These are phyloP conservation scores for Aspergillus novoparasiticus DNA, from an alignment of 2,329 filamentous ascomycete species.

Conservation along the genomic window DNA sequence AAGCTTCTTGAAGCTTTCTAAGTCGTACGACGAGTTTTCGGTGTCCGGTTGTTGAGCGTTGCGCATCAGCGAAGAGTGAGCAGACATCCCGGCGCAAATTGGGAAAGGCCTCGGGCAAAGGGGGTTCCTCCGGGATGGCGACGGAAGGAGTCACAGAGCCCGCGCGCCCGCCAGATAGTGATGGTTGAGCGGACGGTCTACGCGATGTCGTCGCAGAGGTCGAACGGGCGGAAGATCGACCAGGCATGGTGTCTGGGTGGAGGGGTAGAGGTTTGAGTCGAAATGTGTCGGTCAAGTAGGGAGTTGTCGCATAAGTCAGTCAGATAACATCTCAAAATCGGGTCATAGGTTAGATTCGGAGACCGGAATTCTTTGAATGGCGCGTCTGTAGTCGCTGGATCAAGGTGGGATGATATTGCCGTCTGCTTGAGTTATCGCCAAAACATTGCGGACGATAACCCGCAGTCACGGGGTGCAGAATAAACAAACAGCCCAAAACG, in stretches of 20 bases:
- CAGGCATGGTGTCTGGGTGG: conserved; percentile 39
- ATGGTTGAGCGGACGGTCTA: conserved; percentile 63
- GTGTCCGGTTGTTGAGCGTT: conserved; percentile 86
- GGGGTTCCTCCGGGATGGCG: conserved; percentile 65
- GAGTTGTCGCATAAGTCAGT: conserved; percentile 1
- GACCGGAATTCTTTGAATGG: not conserved
- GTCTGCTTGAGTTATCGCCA: conserved; percentile 6
- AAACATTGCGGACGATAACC: conserved; percentile 11
- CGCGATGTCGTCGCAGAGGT: conserved; percentile 38
- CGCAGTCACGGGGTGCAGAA: conserved; percentile 27
- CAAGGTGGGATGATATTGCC: not conserved
- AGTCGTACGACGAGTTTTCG: conserved; percentile 85
- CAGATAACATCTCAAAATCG: conserved; percentile 17
- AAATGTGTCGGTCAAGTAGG: conserved; percentile 10
- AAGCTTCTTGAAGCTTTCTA: conserved; percentile 87
- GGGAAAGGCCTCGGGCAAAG: conserved; percentile 42
- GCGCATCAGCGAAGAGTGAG: conserved; percentile 75
- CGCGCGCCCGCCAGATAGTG: conserved; percentile 79
- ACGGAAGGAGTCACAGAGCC: conserved; percentile 41
- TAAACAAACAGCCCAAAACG: conserved; percentile 45
- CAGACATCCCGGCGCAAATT: conserved; percentile 74
- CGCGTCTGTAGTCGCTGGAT: not conserved
- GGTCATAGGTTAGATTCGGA: not conserved
- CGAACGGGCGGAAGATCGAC: conserved; percentile 43
- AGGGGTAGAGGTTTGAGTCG: conserved; percentile 13